Percentiles rank a stretch among this genome's conserved stretches.
Conservation (phyloP, 1,284 basidiomycete genomes). For the Vanrija humicola region DNA sequence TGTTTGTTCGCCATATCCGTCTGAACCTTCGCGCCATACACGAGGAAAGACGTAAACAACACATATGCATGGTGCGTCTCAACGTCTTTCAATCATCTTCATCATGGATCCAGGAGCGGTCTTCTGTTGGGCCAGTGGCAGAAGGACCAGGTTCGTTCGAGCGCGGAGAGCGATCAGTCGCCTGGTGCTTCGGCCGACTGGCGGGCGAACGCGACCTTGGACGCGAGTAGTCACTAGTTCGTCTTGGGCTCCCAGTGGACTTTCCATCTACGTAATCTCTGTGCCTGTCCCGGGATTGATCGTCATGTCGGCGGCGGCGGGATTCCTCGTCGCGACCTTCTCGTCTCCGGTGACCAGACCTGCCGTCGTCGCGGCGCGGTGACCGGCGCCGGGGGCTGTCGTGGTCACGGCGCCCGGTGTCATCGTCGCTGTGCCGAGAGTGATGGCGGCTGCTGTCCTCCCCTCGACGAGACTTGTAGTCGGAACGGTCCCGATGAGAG, state of each 20-base stretch:
- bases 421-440: conserved; percentile 6
- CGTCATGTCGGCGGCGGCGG: too few relatives aligned
- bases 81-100: too few relatives aligned
- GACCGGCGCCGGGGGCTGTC: conserved; percentile 3
- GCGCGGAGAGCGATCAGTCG: too few relatives aligned
- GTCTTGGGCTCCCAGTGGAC: not conserved
- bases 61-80: too few relatives aligned
- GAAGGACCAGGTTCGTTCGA: too few relatives aligned
- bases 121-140: too few relatives aligned
- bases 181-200: not conserved
- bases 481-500: not conserved
- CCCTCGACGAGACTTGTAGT: conserved; percentile 10
- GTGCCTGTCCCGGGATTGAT: too few relatives aligned
- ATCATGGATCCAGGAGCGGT: too few relatives aligned
- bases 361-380: conserved; percentile 1
- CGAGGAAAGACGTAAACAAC: too few relatives aligned
- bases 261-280: not conserved
- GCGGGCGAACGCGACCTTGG: not conserved
- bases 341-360: not conserved
- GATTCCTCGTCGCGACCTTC: conserved; percentile 8
- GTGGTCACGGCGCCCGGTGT: conserved; percentile 1
- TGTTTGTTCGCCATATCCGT: too few relatives aligned
- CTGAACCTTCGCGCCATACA: too few relatives aligned
- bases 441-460: conserved; percentile 11
- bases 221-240: not conserved